A percentile compares a stretch with the other conserved stretches of the same genome.
Conservation (phyloP, 2,329 filamentous ascomycete genomes). For the Didymellaceae sp. region DNA sequence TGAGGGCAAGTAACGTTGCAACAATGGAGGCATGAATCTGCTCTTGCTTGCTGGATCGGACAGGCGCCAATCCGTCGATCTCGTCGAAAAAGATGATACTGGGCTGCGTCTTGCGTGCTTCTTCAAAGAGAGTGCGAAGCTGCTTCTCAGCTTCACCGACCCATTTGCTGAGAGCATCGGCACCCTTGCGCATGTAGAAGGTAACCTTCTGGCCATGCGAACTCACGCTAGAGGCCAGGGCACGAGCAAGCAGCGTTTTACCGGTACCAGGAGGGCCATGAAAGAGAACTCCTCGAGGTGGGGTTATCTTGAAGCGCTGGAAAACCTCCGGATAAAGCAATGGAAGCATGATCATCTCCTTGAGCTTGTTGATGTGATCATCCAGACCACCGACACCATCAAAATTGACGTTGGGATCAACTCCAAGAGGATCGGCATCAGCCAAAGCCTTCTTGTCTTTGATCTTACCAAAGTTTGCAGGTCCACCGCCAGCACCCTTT, state of each 20-base stretch:
- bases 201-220: constrained; percentile 92
- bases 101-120: constrained; percentile 92
- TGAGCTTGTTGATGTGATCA: constrained; percentile 93
- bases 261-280: constrained; percentile 97
- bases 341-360: constrained; percentile 97
- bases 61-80: constrained; percentile 94
- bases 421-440: constrained; percentile 91
- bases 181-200: constrained; percentile 99
- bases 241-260: constrained; percentile 94
- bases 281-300: constrained; percentile 92
- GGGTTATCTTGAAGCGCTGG: constrained; percentile 87
- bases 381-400: constrained; percentile 91
- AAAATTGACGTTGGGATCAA: constrained; percentile 91
- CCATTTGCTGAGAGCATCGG: constrained; percentile 97
- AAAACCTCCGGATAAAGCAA: constrained; percentile 96
- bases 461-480: constrained; percentile 88
- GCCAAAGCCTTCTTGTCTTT: constrained; percentile 91
- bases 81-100: constrained; percentile 99
- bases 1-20: constrained; percentile 58
- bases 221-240: constrained; percentile 88
- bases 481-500: constrained; percentile 62
- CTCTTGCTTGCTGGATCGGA: constrained; percentile 96
- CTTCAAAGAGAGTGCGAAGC: constrained; percentile 89
- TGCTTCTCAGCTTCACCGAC: constrained; percentile 98
- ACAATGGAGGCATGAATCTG: constrained; percentile 96